phyloP scores from a whole-genome alignment of 1,284 basidiomycete genomes.

The Moniliella sp. region DNA sequence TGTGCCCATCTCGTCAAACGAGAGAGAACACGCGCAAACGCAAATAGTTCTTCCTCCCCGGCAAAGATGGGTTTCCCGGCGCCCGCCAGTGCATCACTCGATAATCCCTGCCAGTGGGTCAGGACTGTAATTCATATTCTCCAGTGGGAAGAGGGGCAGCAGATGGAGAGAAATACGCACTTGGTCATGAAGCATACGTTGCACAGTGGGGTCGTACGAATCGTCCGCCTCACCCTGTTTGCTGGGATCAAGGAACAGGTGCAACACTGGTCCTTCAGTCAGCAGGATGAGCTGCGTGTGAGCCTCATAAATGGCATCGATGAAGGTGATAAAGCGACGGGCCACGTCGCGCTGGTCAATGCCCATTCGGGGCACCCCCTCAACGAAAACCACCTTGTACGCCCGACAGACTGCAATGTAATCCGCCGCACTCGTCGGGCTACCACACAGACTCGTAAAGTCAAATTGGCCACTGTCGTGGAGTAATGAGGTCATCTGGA shows the following conservation, averaged over 20 bases:
- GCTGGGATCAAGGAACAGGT: slow-evolving; percentile 25
- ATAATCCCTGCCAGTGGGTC: no score
- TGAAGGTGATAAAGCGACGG: slow-evolving; percentile 83
- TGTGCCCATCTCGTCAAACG: slow-evolving; percentile 28
- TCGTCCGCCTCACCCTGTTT: no score
- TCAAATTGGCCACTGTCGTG: no score
- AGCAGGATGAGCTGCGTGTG: slow-evolving; percentile 22
- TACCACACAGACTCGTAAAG: slow-evolving; percentile 70
- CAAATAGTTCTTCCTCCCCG: slow-evolving; percentile 30
- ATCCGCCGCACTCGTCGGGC: slow-evolving; percentile 75
- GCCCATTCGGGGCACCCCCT: slow-evolving; percentile 65
- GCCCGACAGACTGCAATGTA: slow-evolving; percentile 77
- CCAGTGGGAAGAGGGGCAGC: background rate
- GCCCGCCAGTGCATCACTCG: no score
- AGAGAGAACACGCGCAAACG: slow-evolving; percentile 28
- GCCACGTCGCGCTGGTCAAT: slow-evolving; percentile 65
- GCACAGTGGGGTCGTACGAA: no score
- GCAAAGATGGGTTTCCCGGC: slow-evolving; percentile 28
- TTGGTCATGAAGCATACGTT: no score
- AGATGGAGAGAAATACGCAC: background rate
- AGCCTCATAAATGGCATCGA: slow-evolving; percentile 50
- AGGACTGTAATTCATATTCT: background rate
- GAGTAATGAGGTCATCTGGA: no score
- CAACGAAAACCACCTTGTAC: slow-evolving; percentile 69
- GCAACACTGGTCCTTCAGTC: slow-evolving; percentile 23